Base-by-base conservation (phyloP, 805 yeast genomes). In the Ogataea paraovalis region DNA sequence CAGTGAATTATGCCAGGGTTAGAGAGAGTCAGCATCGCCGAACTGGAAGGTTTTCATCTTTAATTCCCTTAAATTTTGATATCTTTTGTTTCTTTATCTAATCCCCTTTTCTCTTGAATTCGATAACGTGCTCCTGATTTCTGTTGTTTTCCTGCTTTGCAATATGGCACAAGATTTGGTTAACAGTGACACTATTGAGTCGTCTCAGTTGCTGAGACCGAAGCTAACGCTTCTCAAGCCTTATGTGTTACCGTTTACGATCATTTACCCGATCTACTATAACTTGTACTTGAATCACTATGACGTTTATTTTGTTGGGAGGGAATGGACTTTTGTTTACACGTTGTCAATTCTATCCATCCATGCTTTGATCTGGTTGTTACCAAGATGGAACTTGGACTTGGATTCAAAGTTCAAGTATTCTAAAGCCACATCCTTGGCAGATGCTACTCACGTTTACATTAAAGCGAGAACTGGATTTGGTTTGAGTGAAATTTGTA, bases 311-410 rank as follows among this genome's bases (percentile, higher is more conserved):
- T 85, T 92, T 60, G 85, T 78, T 40, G 97, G 97, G 22, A 77
- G 85, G 41, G 99, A 92, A 69, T 94, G 99, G 98, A 94, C 98
- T 0, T 88, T 87, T 65, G 94, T 92, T 33, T 91, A 80, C 60
- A 71, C 89, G 21, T 85, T 95, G 50, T 66, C 90, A 5, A 73
- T 91, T 44, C 65, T 85, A 33, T 80, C 96, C 2, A 51, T 85
- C 49, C 95, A 92, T 62, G 70, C 83, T 39, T 71, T 92, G 63
- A 71, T 92, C 48, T 77, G 90, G 84, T 78, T 92, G 65, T 79
- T 89, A 79, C 97, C 98, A n/a, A 85, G 85, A 60, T 92, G 99
- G 99, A 89, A 83, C 62, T 76, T 90, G 50, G 75, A 79, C 43
- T 68, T 92, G 45, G 78, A 80, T 50, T 78, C 87, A 32, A 65